Conservation (phyloP, 2,329 filamentous ascomycete genomes). For the Cladophialophora carrionii region DNA sequence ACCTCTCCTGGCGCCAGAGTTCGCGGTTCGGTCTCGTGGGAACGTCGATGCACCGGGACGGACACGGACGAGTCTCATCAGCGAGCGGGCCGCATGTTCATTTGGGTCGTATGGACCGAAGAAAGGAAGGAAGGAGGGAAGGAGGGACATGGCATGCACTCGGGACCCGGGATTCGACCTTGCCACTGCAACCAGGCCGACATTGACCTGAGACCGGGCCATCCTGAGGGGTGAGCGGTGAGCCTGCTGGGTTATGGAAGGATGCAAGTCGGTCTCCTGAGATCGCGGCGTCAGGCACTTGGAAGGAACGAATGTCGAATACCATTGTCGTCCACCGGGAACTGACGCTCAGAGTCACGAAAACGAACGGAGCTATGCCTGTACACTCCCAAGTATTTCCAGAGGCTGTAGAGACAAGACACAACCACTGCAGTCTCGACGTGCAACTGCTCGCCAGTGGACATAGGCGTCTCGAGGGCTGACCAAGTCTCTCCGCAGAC, state of each 20-base stretch:
- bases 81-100: too few relatives aligned
- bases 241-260: not conserved
- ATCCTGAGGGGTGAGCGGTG: not conserved
- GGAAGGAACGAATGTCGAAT: not conserved
- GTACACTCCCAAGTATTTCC: not conserved
- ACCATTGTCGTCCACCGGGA: not conserved
- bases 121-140: not conserved
- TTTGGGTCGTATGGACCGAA: not conserved
- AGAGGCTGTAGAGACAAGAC: not conserved
- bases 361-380: not conserved
- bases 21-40: not conserved
- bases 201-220: not conserved
- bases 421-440: not conserved
- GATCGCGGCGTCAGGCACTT: not conserved
- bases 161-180: not conserved
- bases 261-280: not conserved
- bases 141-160: not conserved
- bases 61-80: not conserved
- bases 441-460: too few relatives aligned
- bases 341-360: not conserved
- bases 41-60: not conserved
- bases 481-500: not conserved
- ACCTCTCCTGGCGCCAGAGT: not conserved
- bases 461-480: not conserved
- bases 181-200: not conserved